Base-by-base conservation (phyloP, 2,329 filamentous ascomycete species). In the Domatiomyces catenatus region DNA sequence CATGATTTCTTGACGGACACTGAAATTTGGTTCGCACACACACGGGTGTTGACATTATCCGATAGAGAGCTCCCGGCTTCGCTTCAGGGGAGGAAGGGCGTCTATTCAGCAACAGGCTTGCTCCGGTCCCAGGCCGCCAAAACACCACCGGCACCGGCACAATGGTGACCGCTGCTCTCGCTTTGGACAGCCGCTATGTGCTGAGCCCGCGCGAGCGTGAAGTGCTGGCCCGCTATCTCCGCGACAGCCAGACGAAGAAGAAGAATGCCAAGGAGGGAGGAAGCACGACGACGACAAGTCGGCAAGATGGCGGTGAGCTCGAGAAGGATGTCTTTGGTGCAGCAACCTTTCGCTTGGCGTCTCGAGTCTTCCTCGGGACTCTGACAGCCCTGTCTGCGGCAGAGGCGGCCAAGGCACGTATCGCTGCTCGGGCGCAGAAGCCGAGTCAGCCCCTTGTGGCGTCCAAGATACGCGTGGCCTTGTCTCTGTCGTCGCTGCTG, bases 401-500 rank as follows among this genome's bases (percentile, higher is more conserved):
- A 8, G 48, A 52, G 4, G 44, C 48, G 10, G 44, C 55, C 53
- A 49, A 64, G 56, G 53, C 36, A 22, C 52, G 46, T 18, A 44
- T 55, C 32, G 32, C 48, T 42, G 36, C 50, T 36, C 51, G 53
- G 45, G 47, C 19, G 46, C 28, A 43, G 42, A 64, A 66, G 50
- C 56, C 64, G 12, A 68, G 65, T 42, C 59, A 63, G 17, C 62
- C 72, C 1, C 53, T 74, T 15, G 65, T 70, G 57, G 71, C 68
- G 54, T 86, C 82, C 0, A 74, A 81, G 0, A 83, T 84, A 20
- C 79, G 88, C 50, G 74, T 94, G 8, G 90, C 88, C 0, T 72
- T 89, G 7, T 92, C 87, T 0, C 75, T 95, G 12, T 89, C 88
- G 15, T 77, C 85, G 2, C 87, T 95, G 56, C 75, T 96, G 18